Base-by-base conservation (phyloP, 2,329 filamentous ascomycete genomes). In the Fusarium devonianum region DNA sequence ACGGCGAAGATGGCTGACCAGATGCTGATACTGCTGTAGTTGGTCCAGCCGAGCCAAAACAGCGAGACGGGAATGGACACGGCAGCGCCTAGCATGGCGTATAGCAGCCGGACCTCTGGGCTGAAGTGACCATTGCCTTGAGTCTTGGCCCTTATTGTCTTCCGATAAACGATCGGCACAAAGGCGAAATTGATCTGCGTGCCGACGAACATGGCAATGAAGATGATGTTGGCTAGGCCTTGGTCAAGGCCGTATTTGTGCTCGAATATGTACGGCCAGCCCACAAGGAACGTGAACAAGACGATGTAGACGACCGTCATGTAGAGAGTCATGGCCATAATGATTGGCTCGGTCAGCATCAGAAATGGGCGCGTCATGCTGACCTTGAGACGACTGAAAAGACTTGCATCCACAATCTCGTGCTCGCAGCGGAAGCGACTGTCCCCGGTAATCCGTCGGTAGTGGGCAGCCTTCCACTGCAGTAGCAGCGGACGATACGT, bases 381-480 rank as follows among this genome's bases (percentile, higher is more conserved):
- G 9, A 81, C 67, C 1, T 76, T 80, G 9, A 73, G 69, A 3
- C 73, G 65, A 36, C 87, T 80, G 4, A 83, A 83, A 28, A 80
- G 74, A 35, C 83, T 73, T 56, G 63, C 61, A 4, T 58, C 55
- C 3, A 82, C 67, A 41, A 79, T 81, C 67, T 89, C 86, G 45
- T 88, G 86, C 6, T 84, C 80, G 7, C 85, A 86, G 40, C 77
- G 75, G 71, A 81, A 89, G 35, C 80, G 74, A n/a, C 76, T 69
- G 50, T 88, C 80, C 4, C 84, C 82, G 0, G 84, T 88, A 53
- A 85, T 79, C 58, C 78, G 71, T 35, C 86, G 80, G 45, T 86
- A 70, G 55, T 77, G 78, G 19, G 74, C 71, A 3, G 86, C 86
- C 62, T 87, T 88, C 53, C 75, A 75, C 45, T 82, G 78, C 22